Evolutionary conservation across 2,329 filamentous ascomycete species (phyloP), one percentile per base, ranked within the genome.

Genomic region (Byssochlamys sp.): DNA sequence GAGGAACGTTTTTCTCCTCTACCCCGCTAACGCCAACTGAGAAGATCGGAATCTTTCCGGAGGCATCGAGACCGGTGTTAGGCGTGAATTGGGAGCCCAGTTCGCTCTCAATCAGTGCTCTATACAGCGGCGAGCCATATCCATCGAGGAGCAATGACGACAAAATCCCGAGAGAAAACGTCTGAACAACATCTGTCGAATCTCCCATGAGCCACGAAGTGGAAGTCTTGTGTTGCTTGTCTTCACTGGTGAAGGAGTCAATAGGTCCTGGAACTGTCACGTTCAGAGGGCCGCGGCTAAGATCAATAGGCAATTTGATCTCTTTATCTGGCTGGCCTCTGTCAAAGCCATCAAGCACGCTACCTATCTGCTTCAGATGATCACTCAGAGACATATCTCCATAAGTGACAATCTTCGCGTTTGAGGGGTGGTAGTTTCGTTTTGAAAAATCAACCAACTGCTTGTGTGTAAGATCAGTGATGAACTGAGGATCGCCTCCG

Each of bases 401-500:
- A 65, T 99, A 99, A 0, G 94, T 96, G 67, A 97, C 85, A 50
- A 99, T 81, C 75, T 96, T 97, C 52, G 92, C 88, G 73, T 99
- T 99, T 75, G 91, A 97, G 0, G 94, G 94, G 72, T 99, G 92
- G 71, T 99, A 99, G 74, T 99, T 91, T 63, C 91, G 84, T 50
- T 86, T 86, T 63, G 97, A 95, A 72, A 96, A 99, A 49, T 87
- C 83, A 68, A 86, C 88, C 54, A 99, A 79, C 71, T 96, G 89
- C 66, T 92, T 84, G 73, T 96, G 91, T 0, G 91, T 97, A 60
- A 99, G 78, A 65, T 97, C 90, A 29, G 94, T 96, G 66, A 99
- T 99, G 73, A 92, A 95, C 68, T 94, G 87, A 0, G 94, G 94
- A 69, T 99, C 94, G 56, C 94, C 94, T 33, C 94, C 94, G 1